Evolutionary conservation across 169 alveolate genomes (phyloP), one percentile per base, ranked within the genome.

Genomic region (Eimeria necatrix): DNA sequence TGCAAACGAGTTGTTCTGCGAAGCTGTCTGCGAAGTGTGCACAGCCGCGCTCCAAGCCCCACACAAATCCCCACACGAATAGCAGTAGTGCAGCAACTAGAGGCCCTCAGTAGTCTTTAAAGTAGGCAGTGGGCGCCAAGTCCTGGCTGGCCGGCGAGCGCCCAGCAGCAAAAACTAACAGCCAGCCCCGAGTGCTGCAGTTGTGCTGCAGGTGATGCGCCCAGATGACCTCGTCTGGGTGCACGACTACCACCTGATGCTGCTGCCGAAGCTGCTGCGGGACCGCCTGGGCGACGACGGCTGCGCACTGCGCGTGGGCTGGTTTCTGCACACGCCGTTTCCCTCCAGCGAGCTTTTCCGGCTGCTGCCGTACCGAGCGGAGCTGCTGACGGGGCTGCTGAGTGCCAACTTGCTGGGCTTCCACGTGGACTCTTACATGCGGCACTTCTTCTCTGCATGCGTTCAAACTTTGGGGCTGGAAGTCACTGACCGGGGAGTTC

Each of bases 291-390:
- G 52, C 24, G 64, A 22, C 32, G 53, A 18, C 60, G 26, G n/a
- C 64, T 10, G 41, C 41, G 41, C 41, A 52, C n/a, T 68, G 78
- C n/a, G 6, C 18, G 24, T 64, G 22, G 99, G 99, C 49, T 80
- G 98, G 78, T 98, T 98, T 95, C 94, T 98, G 94, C 99, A 99
- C 96, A 97, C 98, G 14, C 99, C 99, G 24, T 98, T 99, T 91
- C 99, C 99, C 6, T 96, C 99, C 94, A 95, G 89, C 41, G 99
- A 98, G 89, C 94, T 98, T 16, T 98, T 97, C 86, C 96, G 98
- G 70, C 97, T 98, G 64, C 96, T 98, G 60, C 98, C 99, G 2
- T 98, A 96, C 80, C 94, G 99, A 78, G 98, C 97, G 70, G 99
- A 98, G 87, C 81, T 99, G 14, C 93, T 99, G n/a, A 95, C 98